Percentiles rank a stretch among this genome's conserved stretches.
Evolutionary conservation across 2,329 filamentous ascomycete genomes (phyloP).

Genomic region (Curvularia sp.): DNA sequence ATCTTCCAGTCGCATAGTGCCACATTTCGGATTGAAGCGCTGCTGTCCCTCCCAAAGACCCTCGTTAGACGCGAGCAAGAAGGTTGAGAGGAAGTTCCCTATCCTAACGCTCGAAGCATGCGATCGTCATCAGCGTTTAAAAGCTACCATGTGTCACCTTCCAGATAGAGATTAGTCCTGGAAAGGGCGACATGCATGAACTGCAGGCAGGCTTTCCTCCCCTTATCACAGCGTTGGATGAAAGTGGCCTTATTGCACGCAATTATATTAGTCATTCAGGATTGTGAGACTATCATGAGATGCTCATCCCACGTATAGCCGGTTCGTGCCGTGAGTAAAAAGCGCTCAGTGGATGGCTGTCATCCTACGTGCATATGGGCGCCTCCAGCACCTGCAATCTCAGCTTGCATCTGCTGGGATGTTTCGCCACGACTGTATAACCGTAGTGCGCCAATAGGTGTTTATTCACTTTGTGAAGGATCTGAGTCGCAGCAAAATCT

Average conservation of each 20-base stretch:
- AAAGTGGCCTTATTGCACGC: no score
- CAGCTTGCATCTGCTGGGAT: not conserved
- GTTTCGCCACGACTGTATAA: not conserved
- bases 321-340: not conserved
- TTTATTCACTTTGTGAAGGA: slow-evolving; percentile 1
- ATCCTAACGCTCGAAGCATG: not conserved
- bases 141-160: not conserved
- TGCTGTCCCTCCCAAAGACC: not conserved
- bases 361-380: not conserved
- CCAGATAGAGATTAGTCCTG: slow-evolving; percentile 3
- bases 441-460: not conserved
- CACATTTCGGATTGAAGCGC: not conserved
- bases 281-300: not conserved
- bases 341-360: slow-evolving; percentile 1
- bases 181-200: slow-evolving; percentile 1
- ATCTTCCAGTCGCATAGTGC: not conserved
- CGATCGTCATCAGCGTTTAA: not conserved
- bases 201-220: no score
- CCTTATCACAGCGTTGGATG: no score
- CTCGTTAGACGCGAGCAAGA: not conserved
- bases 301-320: not conserved
- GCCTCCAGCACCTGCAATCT: not conserved
- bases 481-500: slow-evolving; percentile 4
- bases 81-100: not conserved
- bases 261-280: not conserved